Conservation (phyloP, 2,329 filamentous ascomycete species). For the Hymenoscyphus fraxineus region DNA sequence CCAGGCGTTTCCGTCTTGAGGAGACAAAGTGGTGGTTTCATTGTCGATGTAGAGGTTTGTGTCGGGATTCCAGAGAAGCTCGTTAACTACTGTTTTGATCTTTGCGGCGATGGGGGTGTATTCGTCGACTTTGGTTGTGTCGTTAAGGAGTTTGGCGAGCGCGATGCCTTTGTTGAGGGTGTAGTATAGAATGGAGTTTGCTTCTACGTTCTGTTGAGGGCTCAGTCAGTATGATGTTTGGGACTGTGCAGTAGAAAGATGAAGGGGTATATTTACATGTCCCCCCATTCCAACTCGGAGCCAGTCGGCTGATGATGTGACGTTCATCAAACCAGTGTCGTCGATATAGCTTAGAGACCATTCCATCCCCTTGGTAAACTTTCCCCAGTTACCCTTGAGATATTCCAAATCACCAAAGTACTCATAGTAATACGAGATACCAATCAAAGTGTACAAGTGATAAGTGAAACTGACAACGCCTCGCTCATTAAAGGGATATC, state of each 20-base stretch:
- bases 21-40: constrained; percentile 51
- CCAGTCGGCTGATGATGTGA: constrained; percentile 25
- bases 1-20: constrained; percentile 57
- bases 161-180: constrained; percentile 46
- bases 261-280: constrained; percentile 17
- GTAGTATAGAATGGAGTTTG: constrained; percentile 38
- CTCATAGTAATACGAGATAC: constrained; percentile 53
- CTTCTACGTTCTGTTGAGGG: constrained; percentile 21
- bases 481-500: constrained; percentile 40
- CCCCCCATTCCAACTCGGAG: constrained; percentile 25
- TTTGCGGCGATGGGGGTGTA: constrained; percentile 13
- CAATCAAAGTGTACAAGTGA: constrained; percentile 55
- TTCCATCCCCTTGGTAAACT: constrained; percentile 45
- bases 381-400: constrained; percentile 43
- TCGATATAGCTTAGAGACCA: constrained; percentile 41
- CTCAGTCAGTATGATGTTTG: background rate
- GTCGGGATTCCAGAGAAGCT: constrained; percentile 32
- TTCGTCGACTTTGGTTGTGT: constrained; percentile 1
- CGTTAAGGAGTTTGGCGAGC: constrained; percentile 35
- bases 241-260: background rate
- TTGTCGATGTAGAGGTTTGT: constrained; percentile 48
- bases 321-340: constrained; percentile 31
- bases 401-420: constrained; percentile 51
- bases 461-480: constrained; percentile 51
- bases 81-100: constrained; percentile 17